Conservation (phyloP, 352 stramenopile genomes). For the Globisporangium echinulatum region DNA sequence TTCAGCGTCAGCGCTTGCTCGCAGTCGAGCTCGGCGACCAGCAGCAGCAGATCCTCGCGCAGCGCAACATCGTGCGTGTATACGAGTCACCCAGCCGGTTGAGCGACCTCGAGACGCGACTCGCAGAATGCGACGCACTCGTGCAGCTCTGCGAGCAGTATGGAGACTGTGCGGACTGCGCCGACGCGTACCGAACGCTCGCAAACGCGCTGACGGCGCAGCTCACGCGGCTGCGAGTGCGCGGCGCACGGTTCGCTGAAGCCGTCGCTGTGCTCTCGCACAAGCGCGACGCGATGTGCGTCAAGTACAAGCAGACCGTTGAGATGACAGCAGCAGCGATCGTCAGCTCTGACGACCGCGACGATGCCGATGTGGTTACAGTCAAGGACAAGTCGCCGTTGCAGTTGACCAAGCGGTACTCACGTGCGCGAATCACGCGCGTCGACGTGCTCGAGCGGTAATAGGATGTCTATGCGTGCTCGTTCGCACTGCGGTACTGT, state of each 20-base stretch:
- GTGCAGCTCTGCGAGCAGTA: conserved; percentile 40
- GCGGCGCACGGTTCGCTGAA: conserved; percentile 32
- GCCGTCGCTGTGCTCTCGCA: conserved; percentile 37
- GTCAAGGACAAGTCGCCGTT: no score
- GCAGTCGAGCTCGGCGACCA: no score
- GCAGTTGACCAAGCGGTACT: no score
- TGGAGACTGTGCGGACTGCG: conserved; percentile 23
- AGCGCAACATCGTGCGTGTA: conserved; percentile 36
- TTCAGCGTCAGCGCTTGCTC: no score
- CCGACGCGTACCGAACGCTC: conserved; percentile 41
- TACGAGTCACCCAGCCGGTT: conserved; percentile 34
- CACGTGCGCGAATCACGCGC: no score
- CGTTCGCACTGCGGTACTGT: no score
- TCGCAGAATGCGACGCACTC: conserved; percentile 42
- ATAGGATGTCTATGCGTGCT: no score
- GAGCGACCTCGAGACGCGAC: conserved; percentile 24
- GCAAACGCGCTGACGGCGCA: conserved; percentile 55
- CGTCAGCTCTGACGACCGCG: conserved; percentile 5
- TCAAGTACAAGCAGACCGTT: conserved; percentile 26
- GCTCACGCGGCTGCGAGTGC: conserved; percentile 25
- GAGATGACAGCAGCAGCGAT: conserved; percentile 17
- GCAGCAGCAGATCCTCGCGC: conserved; percentile 33
- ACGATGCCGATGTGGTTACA: no score
- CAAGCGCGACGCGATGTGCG: conserved; percentile 34
- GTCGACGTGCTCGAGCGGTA: no score